phyloP scores from a whole-genome alignment of 768 basidiomycete genomes.

The Xerocomellus intermedius region DNA sequence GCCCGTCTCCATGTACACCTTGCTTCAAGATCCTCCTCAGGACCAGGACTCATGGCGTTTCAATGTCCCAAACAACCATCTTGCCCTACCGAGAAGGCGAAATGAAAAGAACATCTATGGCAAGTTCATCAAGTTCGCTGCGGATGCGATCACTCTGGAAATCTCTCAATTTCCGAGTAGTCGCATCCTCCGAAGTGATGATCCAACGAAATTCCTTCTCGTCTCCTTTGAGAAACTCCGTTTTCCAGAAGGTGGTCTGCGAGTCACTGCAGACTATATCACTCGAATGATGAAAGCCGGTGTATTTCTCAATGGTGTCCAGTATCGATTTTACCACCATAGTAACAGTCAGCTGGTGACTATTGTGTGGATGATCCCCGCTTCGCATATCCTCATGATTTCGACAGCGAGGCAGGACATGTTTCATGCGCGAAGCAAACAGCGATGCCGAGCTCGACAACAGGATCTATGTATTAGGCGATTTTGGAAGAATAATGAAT shows the following conservation, averaged over 20 bases:
- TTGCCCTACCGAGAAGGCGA: constrained; percentile 28
- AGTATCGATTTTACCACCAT: constrained; percentile 71
- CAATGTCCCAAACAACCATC: constrained; percentile 31
- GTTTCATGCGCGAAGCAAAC: constrained; percentile 56
- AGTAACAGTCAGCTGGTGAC: constrained; percentile 68
- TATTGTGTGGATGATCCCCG: background rate
- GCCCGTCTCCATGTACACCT: constrained; percentile 24
- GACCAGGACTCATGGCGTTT: constrained; percentile 59
- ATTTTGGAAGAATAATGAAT: constrained; percentile 61
- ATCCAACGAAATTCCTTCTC: constrained; percentile 54
- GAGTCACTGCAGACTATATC: constrained; percentile 54
- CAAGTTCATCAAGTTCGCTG: constrained; percentile 51
- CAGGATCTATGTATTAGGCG: constrained; percentile 56
- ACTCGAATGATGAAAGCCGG: constrained; percentile 52
- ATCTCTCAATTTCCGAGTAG: constrained; percentile 53
- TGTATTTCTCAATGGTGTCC: constrained; percentile 52
- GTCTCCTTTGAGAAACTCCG: constrained; percentile 52
- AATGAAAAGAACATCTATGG: constrained; percentile 35
- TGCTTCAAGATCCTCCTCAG: constrained; percentile 40
- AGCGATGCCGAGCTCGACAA: constrained; percentile 55
- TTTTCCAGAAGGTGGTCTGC: constrained; percentile 52
- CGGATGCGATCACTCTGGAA: constrained; percentile 49
- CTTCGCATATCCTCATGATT: background rate
- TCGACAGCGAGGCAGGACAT: constrained; percentile 57
- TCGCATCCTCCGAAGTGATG: constrained; percentile 57